Conservation (phyloP, 768 basidiomycete genomes). For the Floccularia luteovirens region DNA sequence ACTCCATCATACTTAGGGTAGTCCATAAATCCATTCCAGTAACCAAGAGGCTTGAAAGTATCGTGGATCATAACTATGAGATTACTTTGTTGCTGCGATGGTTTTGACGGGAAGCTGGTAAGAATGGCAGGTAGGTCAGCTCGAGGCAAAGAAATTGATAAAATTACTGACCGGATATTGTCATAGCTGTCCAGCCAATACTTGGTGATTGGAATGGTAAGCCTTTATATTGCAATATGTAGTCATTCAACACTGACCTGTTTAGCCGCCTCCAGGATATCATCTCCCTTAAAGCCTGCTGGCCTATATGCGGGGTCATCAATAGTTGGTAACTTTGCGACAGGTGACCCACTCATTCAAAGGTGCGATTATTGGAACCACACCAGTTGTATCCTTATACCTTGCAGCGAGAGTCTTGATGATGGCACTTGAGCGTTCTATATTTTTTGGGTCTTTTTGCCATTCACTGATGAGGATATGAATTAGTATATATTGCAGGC, state of each 20-base stretch:
- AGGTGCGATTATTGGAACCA: slow-evolving; percentile 65
- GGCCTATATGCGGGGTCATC: slow-evolving; percentile 57
- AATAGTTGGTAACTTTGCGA: slow-evolving; percentile 1
- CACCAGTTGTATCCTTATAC: slow-evolving; percentile 43
- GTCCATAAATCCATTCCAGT: slow-evolving; percentile 59
- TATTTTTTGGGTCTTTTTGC: slow-evolving; percentile 60
- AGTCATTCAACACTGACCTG: slow-evolving; percentile 23
- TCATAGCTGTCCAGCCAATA: slow-evolving; percentile 73
- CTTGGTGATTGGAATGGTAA: slow-evolving; percentile 16
- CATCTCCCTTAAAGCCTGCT: slow-evolving; percentile 54
- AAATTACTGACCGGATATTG: slow-evolving; percentile 49
- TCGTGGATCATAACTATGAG: slow-evolving; percentile 66
- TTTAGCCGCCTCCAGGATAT: slow-evolving; percentile 39
- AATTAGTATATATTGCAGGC: not conserved
- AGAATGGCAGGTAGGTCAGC: slow-evolving; percentile 8
- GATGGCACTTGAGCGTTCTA: slow-evolving; percentile 58
- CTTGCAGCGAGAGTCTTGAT: slow-evolving; percentile 55
- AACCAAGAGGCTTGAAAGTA: slow-evolving; percentile 69
- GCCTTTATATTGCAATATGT: not conserved
- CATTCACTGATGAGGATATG: slow-evolving; percentile 32
- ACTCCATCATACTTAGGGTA: slow-evolving; percentile 53
- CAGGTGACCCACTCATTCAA: slow-evolving; percentile 59
- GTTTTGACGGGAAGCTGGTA: slow-evolving; percentile 26
- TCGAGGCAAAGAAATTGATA: slow-evolving; percentile 1
- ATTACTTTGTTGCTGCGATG: slow-evolving; percentile 46